These are phyloP conservation scores for Tieghemostelium lacteum DNA, from an alignment of 78 protist genomes.

Conservation along the genomic window DNA sequence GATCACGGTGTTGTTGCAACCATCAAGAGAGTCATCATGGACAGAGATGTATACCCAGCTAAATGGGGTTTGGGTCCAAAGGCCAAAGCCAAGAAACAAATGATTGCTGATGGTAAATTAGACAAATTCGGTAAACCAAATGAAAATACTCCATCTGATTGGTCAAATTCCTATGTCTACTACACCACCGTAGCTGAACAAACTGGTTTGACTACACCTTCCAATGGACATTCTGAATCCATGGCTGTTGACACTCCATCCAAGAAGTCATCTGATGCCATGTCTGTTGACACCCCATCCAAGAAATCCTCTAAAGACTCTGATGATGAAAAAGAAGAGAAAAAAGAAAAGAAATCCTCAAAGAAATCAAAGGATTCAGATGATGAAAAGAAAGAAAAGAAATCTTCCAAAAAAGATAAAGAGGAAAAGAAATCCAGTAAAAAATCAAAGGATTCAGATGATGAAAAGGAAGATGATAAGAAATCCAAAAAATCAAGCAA, in stretches of 20 bases:
- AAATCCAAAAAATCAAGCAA: slow-evolving; percentile 9
- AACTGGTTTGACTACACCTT: background rate
- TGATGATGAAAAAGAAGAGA: slow-evolving; percentile 46
- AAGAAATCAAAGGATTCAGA: slow-evolving; percentile 23
- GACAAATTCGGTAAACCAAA: slow-evolving; percentile 98
- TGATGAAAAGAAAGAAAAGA: slow-evolving; percentile 18
- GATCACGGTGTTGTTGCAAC: slow-evolving; percentile 99
- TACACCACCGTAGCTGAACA: slow-evolving; percentile 22
- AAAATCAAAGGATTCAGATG: slow-evolving; percentile 32
- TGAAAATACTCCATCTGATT: slow-evolving; percentile 97
- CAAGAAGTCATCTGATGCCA: background rate
- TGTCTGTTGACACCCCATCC: background rate
- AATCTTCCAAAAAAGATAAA: background rate
- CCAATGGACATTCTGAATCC: background rate
- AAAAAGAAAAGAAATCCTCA: slow-evolving; percentile 20
- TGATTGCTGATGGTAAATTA: slow-evolving; percentile 97
- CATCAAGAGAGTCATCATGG: slow-evolving; percentile 99
- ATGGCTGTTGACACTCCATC: slow-evolving; percentile 26
- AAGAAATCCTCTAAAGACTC: slow-evolving; percentile 25
- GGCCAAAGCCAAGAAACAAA: slow-evolving; percentile 94
- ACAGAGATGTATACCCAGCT: slow-evolving; percentile 99
- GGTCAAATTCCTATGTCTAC: slow-evolving; percentile 87
- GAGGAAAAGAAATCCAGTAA: slow-evolving; percentile 6
- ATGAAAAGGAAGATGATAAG: slow-evolving; percentile 45
- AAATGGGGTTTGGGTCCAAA: slow-evolving; percentile 99